Conservation (phyloP, 2,329 filamentous ascomycete species). For the Venturiaceae sp. region DNA sequence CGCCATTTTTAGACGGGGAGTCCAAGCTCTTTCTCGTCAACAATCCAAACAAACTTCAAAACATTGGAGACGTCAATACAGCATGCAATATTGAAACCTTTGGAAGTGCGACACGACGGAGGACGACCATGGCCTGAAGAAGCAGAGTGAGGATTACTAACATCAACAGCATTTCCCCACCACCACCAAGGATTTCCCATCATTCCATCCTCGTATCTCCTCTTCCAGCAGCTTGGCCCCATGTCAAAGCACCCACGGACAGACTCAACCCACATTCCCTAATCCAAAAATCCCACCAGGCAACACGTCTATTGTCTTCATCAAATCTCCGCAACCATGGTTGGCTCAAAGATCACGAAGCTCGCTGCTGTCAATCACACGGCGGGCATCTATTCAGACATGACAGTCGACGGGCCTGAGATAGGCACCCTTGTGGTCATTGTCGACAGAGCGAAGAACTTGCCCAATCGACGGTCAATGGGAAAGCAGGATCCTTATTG, state of each 20-base stretch:
- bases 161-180: background rate
- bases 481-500: conserved; percentile 98
- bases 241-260: background rate
- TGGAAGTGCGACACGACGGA: background rate
- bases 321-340: background rate
- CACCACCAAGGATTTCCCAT: background rate
- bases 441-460: conserved; percentile 90
- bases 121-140: background rate
- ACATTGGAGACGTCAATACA: background rate
- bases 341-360: conserved; percentile 1
- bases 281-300: background rate
- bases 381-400: conserved; percentile 88
- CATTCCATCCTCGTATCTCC: background rate
- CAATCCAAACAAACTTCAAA: background rate
- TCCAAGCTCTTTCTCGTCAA: background rate
- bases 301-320: background rate
- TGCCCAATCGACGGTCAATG: conserved; percentile 94
- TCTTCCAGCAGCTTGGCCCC: no score
- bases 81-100: background rate
- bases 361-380: conserved; percentile 48
- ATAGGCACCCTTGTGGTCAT: conserved; percentile 91
- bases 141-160: background rate
- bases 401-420: conserved; percentile 82
- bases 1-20: no score
- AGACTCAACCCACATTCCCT: conserved; percentile 1